Evolutionary conservation across 75 land plant genomes (phyloP), one percentile per base, ranked within the genome.

Genomic region (Gnetum montanum): DNA sequence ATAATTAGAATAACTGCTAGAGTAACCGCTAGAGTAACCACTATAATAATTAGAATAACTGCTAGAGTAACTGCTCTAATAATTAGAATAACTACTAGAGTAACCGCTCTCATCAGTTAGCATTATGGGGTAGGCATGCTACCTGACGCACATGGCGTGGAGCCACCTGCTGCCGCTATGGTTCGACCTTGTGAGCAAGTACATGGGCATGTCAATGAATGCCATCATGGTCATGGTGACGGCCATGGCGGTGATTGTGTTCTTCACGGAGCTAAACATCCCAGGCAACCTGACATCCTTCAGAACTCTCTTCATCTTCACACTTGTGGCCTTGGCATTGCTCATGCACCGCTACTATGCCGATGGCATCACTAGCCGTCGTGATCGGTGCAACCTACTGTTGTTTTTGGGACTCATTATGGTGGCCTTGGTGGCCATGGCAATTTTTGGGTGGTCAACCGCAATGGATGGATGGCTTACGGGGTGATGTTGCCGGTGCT

Each of bases 121-220:
- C 7, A 68, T 90, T 0, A 76, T 89, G 5, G 90, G 90, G 6
- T 81, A 85, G 36, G 95, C 95, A 0, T 61, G 95, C 29, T 89
- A 89, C 49, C 61, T 89, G 20, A 76, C 95, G n/a, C 95, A 89
- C 71, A 89, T 89, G 40, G 90, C 95, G 0, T 45, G 95, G 1
- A 79, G 83, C 19, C 95, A 89, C 61, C 76, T 89, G 76, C 46
- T 89, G 54, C 86, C 90, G 0, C 83, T 83, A 13, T 85, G 88
- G 86, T 57, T 89, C 24, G 90, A 83, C 12, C 3, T 43, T 3
- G 90, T 89, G 55, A 23, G 76, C 34, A 41, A 13, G 7, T 54
- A 31, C 15, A 85, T 86, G 13, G 80, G 77, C n/a, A 89, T 90
- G 0, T 90, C 95, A 0, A 56, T 89, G 30, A 67, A 71, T 43